phyloP scores from a whole-genome alignment of 352 stramenopile species.

The Elongisporangium undulatum region DNA sequence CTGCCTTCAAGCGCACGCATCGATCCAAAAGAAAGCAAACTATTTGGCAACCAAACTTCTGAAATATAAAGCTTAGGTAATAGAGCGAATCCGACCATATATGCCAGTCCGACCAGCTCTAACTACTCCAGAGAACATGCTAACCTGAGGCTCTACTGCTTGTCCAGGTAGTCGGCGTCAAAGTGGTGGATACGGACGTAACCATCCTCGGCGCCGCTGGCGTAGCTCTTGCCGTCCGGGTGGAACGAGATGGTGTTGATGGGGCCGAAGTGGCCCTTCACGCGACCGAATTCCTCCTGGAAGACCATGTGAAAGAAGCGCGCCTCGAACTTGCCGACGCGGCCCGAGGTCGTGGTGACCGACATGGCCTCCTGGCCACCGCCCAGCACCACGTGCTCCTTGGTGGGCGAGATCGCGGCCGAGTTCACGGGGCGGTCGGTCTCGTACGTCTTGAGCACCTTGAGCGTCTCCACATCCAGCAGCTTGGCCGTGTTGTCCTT shows the following conservation, averaged over 20 bases:
- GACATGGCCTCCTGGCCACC: slow-evolving; percentile 98
- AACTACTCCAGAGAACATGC: slow-evolving; percentile 21
- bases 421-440: slow-evolving; percentile 99
- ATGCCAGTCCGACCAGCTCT: slow-evolving; percentile 5
- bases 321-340: slow-evolving; percentile 93
- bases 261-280: slow-evolving; percentile 99
- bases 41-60: not conserved
- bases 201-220: slow-evolving; percentile 98
- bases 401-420: slow-evolving; percentile 95
- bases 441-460: slow-evolving; percentile 97
- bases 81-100: too few species aligned
- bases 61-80: not conserved
- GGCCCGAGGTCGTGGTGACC: slow-evolving; percentile 95
- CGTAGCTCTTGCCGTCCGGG: slow-evolving; percentile 97
- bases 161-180: slow-evolving; percentile 96
- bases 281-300: slow-evolving; percentile 97
- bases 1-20: too few species aligned
- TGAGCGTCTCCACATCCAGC: slow-evolving; percentile 93
- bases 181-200: slow-evolving; percentile 98
- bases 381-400: slow-evolving; percentile 95
- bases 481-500: slow-evolving; percentile 98
- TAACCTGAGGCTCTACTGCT: too few species aligned
- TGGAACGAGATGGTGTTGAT: slow-evolving; percentile 99
- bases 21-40: too few species aligned
- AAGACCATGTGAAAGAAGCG: slow-evolving; percentile 99